Evolutionary conservation across 169 alveolate genomes (phyloP), one percentile per base, ranked within the genome.

Genomic region (Cryptosporidium bovis): DNA sequence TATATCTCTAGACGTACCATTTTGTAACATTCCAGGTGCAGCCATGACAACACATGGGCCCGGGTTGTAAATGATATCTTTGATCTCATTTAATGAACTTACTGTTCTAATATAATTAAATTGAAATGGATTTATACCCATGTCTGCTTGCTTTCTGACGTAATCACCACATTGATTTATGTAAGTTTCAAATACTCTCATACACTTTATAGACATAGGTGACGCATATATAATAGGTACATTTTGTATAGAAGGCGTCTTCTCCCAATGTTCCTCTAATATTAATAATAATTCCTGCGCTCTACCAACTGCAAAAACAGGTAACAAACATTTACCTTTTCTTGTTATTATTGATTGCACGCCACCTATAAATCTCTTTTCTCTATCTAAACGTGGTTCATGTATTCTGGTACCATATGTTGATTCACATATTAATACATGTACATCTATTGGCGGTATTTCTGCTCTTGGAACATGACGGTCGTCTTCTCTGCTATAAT

Each of bases 21-120:
- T 96, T 92, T 98, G 98, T 8, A 98, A 93, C 99, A 97, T 97
- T 50, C 99, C 99, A 16, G 99, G 99, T 34, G 99, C 95, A 1
- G 99, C 99, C 98, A 98, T 95, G n/a, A 98, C 95, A 12, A 98
- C 98, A 64, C 98, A 94, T 8, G 99, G 99, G 66, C 67, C 84
- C 65, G 44, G 92, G 83, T 51, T 91, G 92, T 55, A 83, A 82
- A 46, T 82, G 15, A 90, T 33, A 64, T 90, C 91, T 51, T 65
- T 77, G 29, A 85, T 82, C 27, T 82, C 93, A 65, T 36, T 56
- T 44, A 68, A 48, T 15, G 90, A 83, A 55, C 66, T 83, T 16
- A 67, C 90, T 1, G 90, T 68, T 60, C 93, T 93, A 36, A 96
- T 95, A 66, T 93, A 95, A 71, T 93, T 94, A 90, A 97, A 97